Evolutionary conservation across 2,329 filamentous ascomycete genomes (phyloP).

Genomic region (Pseudopyricularia javanii): DNA sequence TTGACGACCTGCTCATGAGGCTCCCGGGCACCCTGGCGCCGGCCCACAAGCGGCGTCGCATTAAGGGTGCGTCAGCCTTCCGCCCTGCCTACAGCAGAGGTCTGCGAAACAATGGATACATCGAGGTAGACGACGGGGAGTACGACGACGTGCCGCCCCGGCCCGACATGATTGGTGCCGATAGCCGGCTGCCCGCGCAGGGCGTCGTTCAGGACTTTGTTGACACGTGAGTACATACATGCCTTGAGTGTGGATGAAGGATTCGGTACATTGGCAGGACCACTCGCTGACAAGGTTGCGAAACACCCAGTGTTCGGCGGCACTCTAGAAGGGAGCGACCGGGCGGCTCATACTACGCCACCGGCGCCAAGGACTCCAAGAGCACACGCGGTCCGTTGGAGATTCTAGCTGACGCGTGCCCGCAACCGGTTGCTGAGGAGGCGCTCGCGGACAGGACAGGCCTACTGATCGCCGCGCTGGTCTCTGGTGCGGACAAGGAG

Average conservation of each 20-base stretch:
- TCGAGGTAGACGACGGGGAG: constrained; percentile 55
- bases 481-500: constrained; percentile 31
- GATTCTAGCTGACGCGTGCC: background rate
- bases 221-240: constrained; percentile 17
- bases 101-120: constrained; percentile 56
- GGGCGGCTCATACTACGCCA: background rate
- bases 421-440: background rate
- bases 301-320: background rate
- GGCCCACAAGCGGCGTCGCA: constrained; percentile 48
- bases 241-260: too few relatives aligned
- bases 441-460: background rate
- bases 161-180: constrained; percentile 39
- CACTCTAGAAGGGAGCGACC: background rate
- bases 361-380: background rate
- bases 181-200: constrained; percentile 50
- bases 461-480: constrained; percentile 8
- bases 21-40: constrained; percentile 44
- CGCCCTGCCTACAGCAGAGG: constrained; percentile 47
- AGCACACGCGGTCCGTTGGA: background rate
- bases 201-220: constrained; percentile 66
- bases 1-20: constrained; percentile 58
- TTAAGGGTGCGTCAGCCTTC: constrained; percentile 41
- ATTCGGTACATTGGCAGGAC: background rate
- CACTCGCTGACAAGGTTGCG: background rate
- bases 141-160: constrained; percentile 24